Evolutionary conservation across 139 green algal species (phyloP).

Genomic region (Zygnema circumcarinatum): DNA sequence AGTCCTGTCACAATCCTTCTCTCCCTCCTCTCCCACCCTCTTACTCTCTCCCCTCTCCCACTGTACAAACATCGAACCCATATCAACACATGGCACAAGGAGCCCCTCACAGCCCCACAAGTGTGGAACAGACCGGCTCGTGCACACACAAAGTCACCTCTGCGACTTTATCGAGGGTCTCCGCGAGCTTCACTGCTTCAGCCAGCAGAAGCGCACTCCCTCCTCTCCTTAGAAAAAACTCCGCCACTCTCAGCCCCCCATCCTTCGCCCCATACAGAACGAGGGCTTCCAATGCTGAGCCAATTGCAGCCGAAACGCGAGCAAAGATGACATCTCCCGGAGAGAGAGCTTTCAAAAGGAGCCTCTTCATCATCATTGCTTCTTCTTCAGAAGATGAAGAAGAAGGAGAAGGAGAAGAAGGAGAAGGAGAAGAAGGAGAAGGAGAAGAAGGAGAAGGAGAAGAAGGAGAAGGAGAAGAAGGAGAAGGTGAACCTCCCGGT

Average conservation of each 20-base stretch:
- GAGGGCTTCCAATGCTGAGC: background rate
- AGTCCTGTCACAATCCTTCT: too few relatives aligned
- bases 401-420: too few relatives aligned
- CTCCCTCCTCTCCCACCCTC: too few relatives aligned
- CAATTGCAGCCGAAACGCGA: background rate
- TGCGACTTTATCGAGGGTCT: background rate
- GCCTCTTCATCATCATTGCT: slow-evolving; percentile 6
- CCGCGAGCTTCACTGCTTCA: background rate
- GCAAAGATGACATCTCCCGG: background rate
- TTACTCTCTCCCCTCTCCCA: too few relatives aligned
- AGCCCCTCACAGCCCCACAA: too few relatives aligned
- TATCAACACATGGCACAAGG: too few relatives aligned
- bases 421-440: too few relatives aligned
- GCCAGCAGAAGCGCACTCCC: background rate
- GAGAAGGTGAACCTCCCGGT: too few relatives aligned
- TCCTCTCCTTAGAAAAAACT: background rate
- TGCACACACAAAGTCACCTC: background rate
- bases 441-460: too few relatives aligned
- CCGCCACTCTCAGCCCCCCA: background rate
- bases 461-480: too few relatives aligned
- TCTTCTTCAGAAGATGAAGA: background rate
- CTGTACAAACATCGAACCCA: too few relatives aligned
- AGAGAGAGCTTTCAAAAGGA: background rate
- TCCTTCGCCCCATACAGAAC: background rate
- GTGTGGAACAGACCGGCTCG: too few relatives aligned